Evolutionary conservation across 768 basidiomycete genomes (phyloP).

Genomic region (Postia placenta): DNA sequence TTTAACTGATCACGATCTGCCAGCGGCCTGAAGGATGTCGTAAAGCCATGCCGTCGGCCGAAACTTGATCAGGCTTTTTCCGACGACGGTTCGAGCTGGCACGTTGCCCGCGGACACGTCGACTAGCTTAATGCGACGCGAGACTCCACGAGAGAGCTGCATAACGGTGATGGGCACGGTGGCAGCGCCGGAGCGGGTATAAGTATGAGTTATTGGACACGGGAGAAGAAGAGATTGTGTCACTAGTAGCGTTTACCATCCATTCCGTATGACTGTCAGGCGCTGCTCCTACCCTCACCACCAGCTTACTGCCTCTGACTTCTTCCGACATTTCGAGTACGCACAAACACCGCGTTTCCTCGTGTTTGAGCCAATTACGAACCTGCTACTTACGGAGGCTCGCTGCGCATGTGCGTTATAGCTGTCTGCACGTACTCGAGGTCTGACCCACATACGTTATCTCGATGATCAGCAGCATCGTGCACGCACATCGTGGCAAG

Average conservation of each 20-base stretch:
- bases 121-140: neutral
- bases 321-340: neutral
- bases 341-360: neutral
- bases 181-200: neutral
- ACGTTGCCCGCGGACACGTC: neutral
- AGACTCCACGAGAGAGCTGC: neutral
- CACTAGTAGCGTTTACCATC: neutral
- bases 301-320: neutral
- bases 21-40: neutral
- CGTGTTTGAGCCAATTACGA: neutral
- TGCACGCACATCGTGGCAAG: too few relatives aligned
- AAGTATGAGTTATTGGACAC: neutral
- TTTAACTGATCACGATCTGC: constrained; percentile 90
- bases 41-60: constrained; percentile 17
- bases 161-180: neutral
- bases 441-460: neutral
- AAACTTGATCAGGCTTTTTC: constrained; percentile 21
- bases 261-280: neutral
- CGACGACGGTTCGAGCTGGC: constrained; percentile 13
- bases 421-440: neutral
- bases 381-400: neutral
- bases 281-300: neutral
- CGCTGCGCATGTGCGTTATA: neutral
- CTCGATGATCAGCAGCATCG: too few relatives aligned
- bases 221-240: neutral